Conservation (phyloP, 1,139 yeast species). For the Sugiyamaella sp. region DNA sequence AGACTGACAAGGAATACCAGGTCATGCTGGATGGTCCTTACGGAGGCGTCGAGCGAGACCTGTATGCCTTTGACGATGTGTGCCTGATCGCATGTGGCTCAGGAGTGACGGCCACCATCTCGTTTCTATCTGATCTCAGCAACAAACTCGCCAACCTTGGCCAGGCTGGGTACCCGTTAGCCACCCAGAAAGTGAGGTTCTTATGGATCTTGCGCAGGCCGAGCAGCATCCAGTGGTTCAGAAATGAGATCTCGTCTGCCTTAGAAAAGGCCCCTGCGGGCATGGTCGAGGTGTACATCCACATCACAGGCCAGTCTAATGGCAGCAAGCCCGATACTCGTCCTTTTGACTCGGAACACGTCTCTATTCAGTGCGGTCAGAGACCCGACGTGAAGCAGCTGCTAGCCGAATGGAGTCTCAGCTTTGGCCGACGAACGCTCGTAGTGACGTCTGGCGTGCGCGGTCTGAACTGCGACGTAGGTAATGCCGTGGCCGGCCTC, state of each 20-base stretch:
- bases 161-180: constrained; percentile 20
- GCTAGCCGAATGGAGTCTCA: constrained; percentile 25
- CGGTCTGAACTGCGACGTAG: constrained; percentile 50
- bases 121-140: constrained; percentile 44
- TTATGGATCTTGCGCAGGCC: constrained; percentile 53
- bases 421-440: constrained; percentile 48
- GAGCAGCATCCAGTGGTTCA: constrained; percentile 52
- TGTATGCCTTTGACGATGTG: constrained; percentile 53
- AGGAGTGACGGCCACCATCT: constrained; percentile 59
- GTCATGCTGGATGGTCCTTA: constrained; percentile 65
- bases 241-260: constrained; percentile 44
- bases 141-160: constrained; percentile 7
- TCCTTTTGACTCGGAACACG: constrained; percentile 1
- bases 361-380: constrained; percentile 28
- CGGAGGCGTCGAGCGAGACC: constrained; percentile 59
- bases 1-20: constrained; percentile 30
- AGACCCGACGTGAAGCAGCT: constrained; percentile 45
- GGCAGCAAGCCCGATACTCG: not conserved
- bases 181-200: constrained; percentile 44
- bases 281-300: constrained; percentile 16
- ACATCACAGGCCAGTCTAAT: constrained; percentile 12
- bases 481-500: constrained; percentile 49
- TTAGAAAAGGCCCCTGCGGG: constrained; percentile 16
- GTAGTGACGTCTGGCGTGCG: constrained; percentile 57
- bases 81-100: constrained; percentile 48